Conservation (phyloP, 768 basidiomycete species). For the Clavaria fumosa region DNA sequence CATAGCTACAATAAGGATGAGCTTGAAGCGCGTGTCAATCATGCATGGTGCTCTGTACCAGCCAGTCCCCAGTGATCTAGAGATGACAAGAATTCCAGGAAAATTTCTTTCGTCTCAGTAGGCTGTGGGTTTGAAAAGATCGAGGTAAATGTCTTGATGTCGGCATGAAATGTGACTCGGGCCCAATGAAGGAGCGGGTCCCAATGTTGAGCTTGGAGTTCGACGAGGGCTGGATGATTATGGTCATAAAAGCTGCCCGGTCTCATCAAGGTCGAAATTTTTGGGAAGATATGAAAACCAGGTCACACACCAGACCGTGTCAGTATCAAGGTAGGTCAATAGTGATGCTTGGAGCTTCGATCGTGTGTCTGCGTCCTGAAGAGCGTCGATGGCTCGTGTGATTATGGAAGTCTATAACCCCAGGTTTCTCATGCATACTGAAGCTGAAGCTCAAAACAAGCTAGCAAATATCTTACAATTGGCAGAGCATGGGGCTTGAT, state of each 20-base stretch:
- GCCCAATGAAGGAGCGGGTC: slow-evolving; percentile 77
- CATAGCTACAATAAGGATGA: slow-evolving; percentile 41
- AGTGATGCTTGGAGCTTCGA: slow-evolving; percentile 51
- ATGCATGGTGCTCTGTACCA: slow-evolving; percentile 32
- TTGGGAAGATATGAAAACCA: not conserved
- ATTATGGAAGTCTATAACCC: slow-evolving; percentile 86
- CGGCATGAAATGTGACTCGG: slow-evolving; percentile 43
- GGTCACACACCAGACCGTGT: slow-evolving; percentile 65
- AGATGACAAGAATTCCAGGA: slow-evolving; percentile 38
- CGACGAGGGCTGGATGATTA: slow-evolving; percentile 57
- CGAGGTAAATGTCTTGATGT: slow-evolving; percentile 56
- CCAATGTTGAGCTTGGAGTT: slow-evolving; percentile 76
- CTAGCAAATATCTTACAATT: slow-evolving; percentile 38
- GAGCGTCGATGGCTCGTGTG: slow-evolving; percentile 76
- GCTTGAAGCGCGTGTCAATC: not conserved
- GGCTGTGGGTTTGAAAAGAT: slow-evolving; percentile 60
- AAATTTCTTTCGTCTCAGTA: slow-evolving; percentile 42
- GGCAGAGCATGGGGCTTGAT: slow-evolving; percentile 86
- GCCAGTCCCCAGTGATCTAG: slow-evolving; percentile 83
- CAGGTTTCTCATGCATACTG: too few relatives aligned
- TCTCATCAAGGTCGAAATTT: too few relatives aligned
- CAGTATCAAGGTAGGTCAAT: slow-evolving; percentile 82
- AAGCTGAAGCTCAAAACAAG: not conserved
- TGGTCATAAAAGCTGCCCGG: slow-evolving; percentile 74
- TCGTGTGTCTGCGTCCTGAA: slow-evolving; percentile 40